These are phyloP conservation scores for Pisolithus thermaeus DNA, from an alignment of 1,284 basidiomycete species.

Conservation along the genomic window DNA sequence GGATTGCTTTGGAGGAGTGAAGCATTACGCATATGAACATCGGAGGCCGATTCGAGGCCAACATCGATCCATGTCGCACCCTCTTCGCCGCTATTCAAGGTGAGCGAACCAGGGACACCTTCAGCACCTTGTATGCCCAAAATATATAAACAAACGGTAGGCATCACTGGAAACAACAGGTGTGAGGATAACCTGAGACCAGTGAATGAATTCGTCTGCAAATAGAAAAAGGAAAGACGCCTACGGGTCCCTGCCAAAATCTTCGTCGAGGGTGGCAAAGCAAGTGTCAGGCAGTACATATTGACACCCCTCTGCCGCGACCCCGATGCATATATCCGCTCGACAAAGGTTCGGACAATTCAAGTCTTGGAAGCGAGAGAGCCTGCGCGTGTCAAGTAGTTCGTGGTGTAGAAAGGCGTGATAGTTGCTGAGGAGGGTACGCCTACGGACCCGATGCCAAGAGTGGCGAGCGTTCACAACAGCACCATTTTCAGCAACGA, in stretches of 20 bases:
- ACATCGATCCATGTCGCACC: constrained; percentile 33
- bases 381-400: constrained; percentile 3
- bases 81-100: background rate
- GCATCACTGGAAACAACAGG: constrained; percentile 48
- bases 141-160: constrained; percentile 46
- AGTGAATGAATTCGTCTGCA: background rate
- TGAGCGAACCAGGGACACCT: background rate
- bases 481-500: constrained; percentile 12
- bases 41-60: constrained; percentile 43
- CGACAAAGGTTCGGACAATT: constrained; percentile 17
- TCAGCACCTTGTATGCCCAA: constrained; percentile 27
- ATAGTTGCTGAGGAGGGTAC: constrained; percentile 20
- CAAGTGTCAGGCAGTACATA: constrained; percentile 33
- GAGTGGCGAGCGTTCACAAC: constrained; percentile 19
- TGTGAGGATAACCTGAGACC: constrained; percentile 16
- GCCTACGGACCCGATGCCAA: constrained; percentile 5
- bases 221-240: background rate
- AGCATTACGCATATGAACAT: constrained; percentile 50
- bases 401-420: constrained; percentile 22
- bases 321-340: constrained; percentile 31
- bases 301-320: constrained; percentile 31
- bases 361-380: background rate
- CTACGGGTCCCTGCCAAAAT: constrained; percentile 16
- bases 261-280: constrained; percentile 31
- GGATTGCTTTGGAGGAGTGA: constrained; percentile 50